Percentiles rank a stretch among this genome's conserved stretches.
Conservation (phyloP, 2,329 filamentous ascomycete genomes). For the Aspergillus thermomutatus region DNA sequence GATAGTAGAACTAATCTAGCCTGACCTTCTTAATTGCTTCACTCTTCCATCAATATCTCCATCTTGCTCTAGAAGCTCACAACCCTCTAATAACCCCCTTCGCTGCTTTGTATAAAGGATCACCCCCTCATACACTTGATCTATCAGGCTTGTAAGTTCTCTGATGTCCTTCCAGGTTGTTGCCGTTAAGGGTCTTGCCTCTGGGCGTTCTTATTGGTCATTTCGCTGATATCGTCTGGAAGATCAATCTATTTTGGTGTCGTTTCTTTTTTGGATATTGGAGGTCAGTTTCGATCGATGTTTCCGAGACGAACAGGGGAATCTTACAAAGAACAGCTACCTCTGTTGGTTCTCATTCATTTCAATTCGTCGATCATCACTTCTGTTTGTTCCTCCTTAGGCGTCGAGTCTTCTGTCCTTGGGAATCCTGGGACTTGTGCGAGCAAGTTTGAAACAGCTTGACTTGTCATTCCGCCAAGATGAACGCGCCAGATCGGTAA, state of each 20-base stretch:
- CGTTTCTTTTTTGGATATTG: not conserved
- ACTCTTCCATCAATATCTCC: not conserved
- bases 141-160: not conserved
- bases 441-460: not conserved
- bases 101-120: not conserved
- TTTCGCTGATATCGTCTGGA: not conserved
- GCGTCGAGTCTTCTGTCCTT: not conserved
- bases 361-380: constrained; percentile 1
- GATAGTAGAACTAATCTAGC: not conserved
- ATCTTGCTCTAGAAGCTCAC: not conserved
- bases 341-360: not conserved
- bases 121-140: not conserved
- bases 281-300: not conserved
- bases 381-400: not conserved
- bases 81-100: not conserved
- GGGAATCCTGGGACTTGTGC: not conserved
- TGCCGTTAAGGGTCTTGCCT: not conserved
- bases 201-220: not conserved
- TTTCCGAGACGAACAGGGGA: not conserved
- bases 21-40: not conserved
- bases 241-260: not conserved
- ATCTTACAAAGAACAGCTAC: not conserved
- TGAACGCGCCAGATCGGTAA: constrained; percentile 1
- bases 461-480: not conserved
- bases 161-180: not conserved